These are phyloP conservation scores for Hymenoscyphus repandus DNA, from an alignment of 2,329 filamentous ascomycete species.

Conservation along the genomic window DNA sequence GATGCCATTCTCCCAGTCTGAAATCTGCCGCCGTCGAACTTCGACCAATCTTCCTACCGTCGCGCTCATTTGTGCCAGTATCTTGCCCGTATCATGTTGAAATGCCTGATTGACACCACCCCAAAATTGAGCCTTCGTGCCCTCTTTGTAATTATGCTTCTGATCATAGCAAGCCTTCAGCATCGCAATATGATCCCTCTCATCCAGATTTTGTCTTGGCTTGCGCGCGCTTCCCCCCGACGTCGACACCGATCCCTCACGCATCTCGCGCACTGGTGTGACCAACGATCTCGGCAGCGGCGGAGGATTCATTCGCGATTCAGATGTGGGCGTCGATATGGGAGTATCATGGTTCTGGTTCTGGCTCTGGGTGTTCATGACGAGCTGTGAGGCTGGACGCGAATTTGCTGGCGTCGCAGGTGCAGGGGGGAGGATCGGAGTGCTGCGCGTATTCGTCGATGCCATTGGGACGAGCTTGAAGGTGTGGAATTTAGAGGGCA, in stretches of 20 bases:
- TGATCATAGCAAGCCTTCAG: conserved; percentile 29
- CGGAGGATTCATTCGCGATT: conserved; percentile 30
- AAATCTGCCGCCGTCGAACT: conserved; percentile 26
- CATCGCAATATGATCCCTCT: conserved; percentile 30
- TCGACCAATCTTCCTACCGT: conserved; percentile 31
- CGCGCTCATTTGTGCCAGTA: conserved; percentile 32
- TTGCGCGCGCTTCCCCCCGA: conserved; percentile 29
- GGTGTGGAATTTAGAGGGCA: conserved; percentile 25
- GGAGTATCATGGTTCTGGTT: conserved; percentile 18
- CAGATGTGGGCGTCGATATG: conserved; percentile 23
- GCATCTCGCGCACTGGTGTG: conserved; percentile 28
- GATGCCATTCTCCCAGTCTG: conserved; percentile 31
- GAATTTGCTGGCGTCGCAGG: conserved; percentile 21
- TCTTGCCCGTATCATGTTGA: conserved; percentile 28
- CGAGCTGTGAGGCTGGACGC: conserved; percentile 14
- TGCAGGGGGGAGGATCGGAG: conserved; percentile 25
- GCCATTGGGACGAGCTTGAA: conserved; percentile 31
- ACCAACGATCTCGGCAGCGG: conserved; percentile 26
- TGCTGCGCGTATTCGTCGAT: conserved; percentile 17
- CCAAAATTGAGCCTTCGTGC: conserved; percentile 32
- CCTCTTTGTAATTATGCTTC: conserved; percentile 29
- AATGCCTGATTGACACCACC: conserved; percentile 28
- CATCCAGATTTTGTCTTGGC: conserved; percentile 31
- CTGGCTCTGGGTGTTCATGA: conserved; percentile 4
- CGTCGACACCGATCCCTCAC: conserved; percentile 27